Conservation (phyloP, 2,329 filamentous ascomycete genomes). For the Colletotrichum sp. region DNA sequence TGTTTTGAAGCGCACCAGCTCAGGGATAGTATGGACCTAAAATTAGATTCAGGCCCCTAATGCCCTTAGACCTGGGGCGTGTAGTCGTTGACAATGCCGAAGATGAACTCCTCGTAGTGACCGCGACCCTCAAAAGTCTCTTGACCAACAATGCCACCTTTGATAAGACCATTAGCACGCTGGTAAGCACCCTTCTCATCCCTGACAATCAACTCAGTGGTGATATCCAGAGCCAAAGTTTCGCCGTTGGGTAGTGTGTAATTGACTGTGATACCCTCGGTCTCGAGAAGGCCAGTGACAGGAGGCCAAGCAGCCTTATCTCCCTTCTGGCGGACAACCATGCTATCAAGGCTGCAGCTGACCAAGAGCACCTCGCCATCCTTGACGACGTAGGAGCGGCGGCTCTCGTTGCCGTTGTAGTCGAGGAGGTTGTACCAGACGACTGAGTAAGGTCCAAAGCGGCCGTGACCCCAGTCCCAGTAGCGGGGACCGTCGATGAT, state of each 20-base stretch:
- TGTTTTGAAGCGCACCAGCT: too few relatives aligned
- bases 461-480: conserved; percentile 52
- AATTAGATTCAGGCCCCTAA: too few relatives aligned
- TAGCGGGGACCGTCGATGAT: not conserved
- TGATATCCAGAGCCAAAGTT: not conserved
- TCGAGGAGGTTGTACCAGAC: conserved; percentile 46
- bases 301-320: conserved; percentile 21
- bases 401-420: conserved; percentile 26
- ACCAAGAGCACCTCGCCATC: conserved; percentile 30
- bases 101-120: not conserved
- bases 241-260: not conserved
- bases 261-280: not conserved
- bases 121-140: not conserved
- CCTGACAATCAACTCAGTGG: not conserved
- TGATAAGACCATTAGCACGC: not conserved
- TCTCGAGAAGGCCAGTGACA: not conserved
- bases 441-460: conserved; percentile 43
- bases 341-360: conserved; percentile 25
- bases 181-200: not conserved
- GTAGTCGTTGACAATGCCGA: not conserved
- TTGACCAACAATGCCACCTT: not conserved
- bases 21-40: too few relatives aligned
- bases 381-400: conserved; percentile 30
- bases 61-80: not conserved
- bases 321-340: conserved; percentile 22